A percentile compares a stretch with the other conserved stretches of the same genome.
phyloP scores from a whole-genome alignment of 2,329 filamentous ascomycete genomes.

The Periconia sp. region DNA sequence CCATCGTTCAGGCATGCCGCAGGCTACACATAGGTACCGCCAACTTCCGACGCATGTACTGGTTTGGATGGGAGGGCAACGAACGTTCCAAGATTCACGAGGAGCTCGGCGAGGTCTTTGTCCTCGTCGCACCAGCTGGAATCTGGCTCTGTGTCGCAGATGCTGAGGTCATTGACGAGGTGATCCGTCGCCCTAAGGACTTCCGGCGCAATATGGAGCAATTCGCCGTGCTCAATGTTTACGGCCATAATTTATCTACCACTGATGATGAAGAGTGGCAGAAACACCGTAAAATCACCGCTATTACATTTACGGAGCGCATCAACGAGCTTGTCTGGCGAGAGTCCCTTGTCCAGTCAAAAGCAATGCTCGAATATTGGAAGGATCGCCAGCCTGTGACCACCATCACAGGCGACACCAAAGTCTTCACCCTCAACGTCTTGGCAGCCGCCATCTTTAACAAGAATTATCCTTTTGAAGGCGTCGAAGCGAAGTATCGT shows the following conservation, averaged over 20 bases:
- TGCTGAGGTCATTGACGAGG: slow-evolving; percentile 9
- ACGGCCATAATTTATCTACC: slow-evolving; percentile 22
- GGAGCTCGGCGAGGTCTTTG: slow-evolving; percentile 15
- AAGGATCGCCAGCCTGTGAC: slow-evolving; percentile 2
- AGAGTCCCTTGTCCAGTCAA: slow-evolving; percentile 13
- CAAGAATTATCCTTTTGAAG: slow-evolving; percentile 15
- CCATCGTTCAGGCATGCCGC: slow-evolving; percentile 4
- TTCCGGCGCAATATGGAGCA: slow-evolving; percentile 17
- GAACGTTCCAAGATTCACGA: slow-evolving; percentile 11
- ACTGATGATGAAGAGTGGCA: slow-evolving; percentile 29
- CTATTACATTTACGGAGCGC: slow-evolving; percentile 25
- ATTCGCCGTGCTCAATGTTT: slow-evolving; percentile 23
- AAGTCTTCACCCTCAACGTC: slow-evolving; percentile 17
- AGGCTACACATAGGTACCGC: slow-evolving; percentile 2
- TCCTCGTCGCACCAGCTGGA: slow-evolving; percentile 12
- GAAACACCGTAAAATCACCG: slow-evolving; percentile 26
- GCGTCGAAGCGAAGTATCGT: not conserved
- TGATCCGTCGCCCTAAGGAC: slow-evolving; percentile 12
- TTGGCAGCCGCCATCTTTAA: slow-evolving; percentile 14
- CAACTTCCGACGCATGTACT: slow-evolving; percentile 10
- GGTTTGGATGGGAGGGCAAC: slow-evolving; percentile 16
- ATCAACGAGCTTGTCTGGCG: slow-evolving; percentile 31
- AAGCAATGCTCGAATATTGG: slow-evolving; percentile 23
- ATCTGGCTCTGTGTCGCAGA: slow-evolving; percentile 14
- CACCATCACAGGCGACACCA: slow-evolving; percentile 1